Evolutionary conservation across 179 eudicot genomes (phyloP).

Genomic region (Spergularia azorica): DNA sequence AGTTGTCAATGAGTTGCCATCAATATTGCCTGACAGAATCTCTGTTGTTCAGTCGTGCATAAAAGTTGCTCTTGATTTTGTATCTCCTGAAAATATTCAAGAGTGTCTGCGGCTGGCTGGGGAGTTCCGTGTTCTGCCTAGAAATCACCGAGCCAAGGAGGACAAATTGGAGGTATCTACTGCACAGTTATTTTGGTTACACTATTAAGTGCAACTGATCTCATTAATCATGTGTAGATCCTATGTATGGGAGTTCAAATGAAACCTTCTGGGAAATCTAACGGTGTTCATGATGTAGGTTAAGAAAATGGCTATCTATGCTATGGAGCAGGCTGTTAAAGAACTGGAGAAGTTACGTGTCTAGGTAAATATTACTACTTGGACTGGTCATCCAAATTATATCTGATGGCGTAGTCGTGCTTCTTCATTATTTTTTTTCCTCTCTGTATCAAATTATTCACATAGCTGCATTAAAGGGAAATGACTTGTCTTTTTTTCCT

Average conservation of each 20-base stretch:
- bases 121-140: slow-evolving; percentile 59
- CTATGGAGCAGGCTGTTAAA: slow-evolving; percentile 31
- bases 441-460: no score
- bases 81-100: slow-evolving; percentile 62
- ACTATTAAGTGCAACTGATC: neutral
- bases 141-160: slow-evolving; percentile 54
- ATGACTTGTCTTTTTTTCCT: no score
- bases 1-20: neutral
- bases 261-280: neutral
- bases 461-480: no score
- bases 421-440: no score
- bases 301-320: slow-evolving; percentile 48
- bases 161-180: slow-evolving; percentile 62
- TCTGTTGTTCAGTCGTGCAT: slow-evolving; percentile 60
- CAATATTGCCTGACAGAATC: neutral
- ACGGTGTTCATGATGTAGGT: slow-evolving; percentile 32
- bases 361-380: no score
- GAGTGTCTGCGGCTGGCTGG: slow-evolving; percentile 63
- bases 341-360: slow-evolving; percentile 17
- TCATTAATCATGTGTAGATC: neutral
- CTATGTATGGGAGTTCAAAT: neutral
- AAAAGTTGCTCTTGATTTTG: slow-evolving; percentile 74
- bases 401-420: no score
- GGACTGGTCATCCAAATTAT: no score
- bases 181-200: neutral